Evolutionary conservation across 2,329 filamentous ascomycete species (phyloP).

Genomic region (Epicoccum sorghinum): DNA sequence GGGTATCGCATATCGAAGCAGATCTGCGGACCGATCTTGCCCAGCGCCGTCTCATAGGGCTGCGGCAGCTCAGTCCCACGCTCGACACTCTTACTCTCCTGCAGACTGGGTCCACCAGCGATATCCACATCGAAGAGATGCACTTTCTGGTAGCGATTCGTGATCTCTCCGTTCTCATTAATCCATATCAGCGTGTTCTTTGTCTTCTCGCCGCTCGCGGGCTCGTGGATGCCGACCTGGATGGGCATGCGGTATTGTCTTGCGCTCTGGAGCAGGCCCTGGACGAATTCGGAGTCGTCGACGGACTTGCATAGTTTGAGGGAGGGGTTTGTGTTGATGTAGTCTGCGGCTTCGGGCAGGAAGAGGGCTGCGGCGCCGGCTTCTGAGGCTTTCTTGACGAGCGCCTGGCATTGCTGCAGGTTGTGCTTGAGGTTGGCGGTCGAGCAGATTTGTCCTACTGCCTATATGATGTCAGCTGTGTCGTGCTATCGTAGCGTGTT

Average conservation of each 20-base stretch:
- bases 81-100: conserved; percentile 72
- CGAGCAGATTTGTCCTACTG: conserved; percentile 88
- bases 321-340: conserved; percentile 72
- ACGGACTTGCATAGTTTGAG: conserved; percentile 74
- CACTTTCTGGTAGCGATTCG: conserved; percentile 80
- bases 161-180: conserved; percentile 63
- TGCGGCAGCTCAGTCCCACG: conserved; percentile 58
- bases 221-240: conserved; percentile 80
- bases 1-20: conserved; percentile 92
- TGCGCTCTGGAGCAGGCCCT: conserved; percentile 74
- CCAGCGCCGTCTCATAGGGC: conserved; percentile 76
- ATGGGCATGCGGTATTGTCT: conserved; percentile 69
- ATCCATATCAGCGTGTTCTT: conserved; percentile 74
- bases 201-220: conserved; percentile 56
- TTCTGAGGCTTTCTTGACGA: conserved; percentile 74
- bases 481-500: too few relatives aligned
- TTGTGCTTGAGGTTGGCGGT: conserved; percentile 80
- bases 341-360: conserved; percentile 90
- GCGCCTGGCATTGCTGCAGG: conserved; percentile 74
- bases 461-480: conserved; percentile 56
- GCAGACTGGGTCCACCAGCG: conserved; percentile 62
- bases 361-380: conserved; percentile 86
- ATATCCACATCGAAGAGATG: conserved; percentile 83
- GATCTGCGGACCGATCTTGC: conserved; percentile 78
- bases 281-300: conserved; percentile 72